Evolutionary conservation across 345 rosid genomes (phyloP), one percentile per base, ranked within the genome.

Genomic region (Euphorbia lathyris): DNA sequence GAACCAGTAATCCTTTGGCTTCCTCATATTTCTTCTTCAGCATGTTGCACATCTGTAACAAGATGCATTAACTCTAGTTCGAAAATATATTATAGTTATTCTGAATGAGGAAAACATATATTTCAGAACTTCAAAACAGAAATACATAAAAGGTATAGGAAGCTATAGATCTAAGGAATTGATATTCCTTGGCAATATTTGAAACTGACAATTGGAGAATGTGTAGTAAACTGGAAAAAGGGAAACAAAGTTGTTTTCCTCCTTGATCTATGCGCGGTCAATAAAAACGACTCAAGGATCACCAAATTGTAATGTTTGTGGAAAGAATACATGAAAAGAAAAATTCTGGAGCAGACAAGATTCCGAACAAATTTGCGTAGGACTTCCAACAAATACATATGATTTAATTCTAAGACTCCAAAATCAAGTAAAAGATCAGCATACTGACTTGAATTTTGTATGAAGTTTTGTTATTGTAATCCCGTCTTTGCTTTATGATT

Each of bases 21-120:
- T 92, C 94, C 76, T 90, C 97, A 3, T 86, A 81, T 80, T 86
- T 92, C 87, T 92, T 90, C 83, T 74, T 87, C 76, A 95, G 85
- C 84, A 80, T 84, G 86, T 77, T 83, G 83, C 90, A 84, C 20
- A 95, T 84, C 98, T 95, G 90, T 78, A 74, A 36, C 57, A 27
- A 71, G 27, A 65, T 3, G 23, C 5, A 62, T 34, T 0, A 75
- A 58, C 11, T 32, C 25, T 23, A 48, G 45, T 51, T 43, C 14
- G 11, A 23, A 57, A 29, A 7, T 23, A 65, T 29, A 9, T 19
- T 10, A 55, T 20, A 48, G 16, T 5, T 22, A 55, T 40, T 6
- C 51, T 50, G 11, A 7, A 27, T 7, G 2, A 58, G 38, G 63
- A 58, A 13, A 58, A 29, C 61, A 58, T 4, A 22, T 26, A 36